Evolutionary conservation across 2,329 filamentous ascomycete species (phyloP).

Genomic region (Xylaria sp.): DNA sequence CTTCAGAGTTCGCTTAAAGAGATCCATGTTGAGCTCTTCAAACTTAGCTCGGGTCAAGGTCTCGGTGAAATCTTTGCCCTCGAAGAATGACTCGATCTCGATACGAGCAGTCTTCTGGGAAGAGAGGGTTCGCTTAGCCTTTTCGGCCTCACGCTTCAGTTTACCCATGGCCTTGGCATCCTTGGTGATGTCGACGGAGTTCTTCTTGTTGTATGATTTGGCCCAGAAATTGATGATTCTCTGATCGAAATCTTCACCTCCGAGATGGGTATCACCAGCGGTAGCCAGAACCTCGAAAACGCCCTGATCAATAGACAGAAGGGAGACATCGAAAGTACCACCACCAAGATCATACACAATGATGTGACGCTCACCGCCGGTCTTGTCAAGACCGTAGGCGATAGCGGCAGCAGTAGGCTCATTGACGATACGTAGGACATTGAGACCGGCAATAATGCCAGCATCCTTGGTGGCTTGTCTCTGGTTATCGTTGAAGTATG

Average conservation of each 20-base stretch:
- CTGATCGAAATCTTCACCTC: constrained; percentile 99
- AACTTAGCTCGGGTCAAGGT: constrained; percentile 98
- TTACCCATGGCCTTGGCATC: constrained; percentile 98
- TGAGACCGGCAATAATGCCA: constrained; percentile 88
- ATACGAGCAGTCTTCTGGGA: constrained; percentile 92
- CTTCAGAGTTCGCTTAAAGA: constrained; percentile 99
- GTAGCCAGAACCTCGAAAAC: constrained; percentile 95
- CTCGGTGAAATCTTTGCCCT: constrained; percentile 98
- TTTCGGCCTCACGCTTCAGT: constrained; percentile 98
- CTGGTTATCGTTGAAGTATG: constrained; percentile 99
- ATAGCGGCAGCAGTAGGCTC: constrained; percentile 95
- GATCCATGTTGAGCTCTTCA: constrained; percentile 97
- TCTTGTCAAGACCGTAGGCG: constrained; percentile 92
- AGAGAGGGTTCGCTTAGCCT: constrained; percentile 97
- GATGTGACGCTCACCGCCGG: constrained; percentile 81
- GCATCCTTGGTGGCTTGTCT: constrained; percentile 96
- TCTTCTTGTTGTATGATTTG: constrained; percentile 99
- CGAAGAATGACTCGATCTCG: constrained; percentile 96
- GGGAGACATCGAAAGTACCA: constrained; percentile 93
- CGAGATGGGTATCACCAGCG: constrained; percentile 94
- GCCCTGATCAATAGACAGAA: constrained; percentile 88
- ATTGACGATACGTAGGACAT: constrained; percentile 95
- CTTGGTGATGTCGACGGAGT: constrained; percentile 89
- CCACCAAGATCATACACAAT: constrained; percentile 93
- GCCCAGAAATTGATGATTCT: constrained; percentile 94